Conservation (phyloP, 768 basidiomycete genomes). For the Leccinum broughii region DNA sequence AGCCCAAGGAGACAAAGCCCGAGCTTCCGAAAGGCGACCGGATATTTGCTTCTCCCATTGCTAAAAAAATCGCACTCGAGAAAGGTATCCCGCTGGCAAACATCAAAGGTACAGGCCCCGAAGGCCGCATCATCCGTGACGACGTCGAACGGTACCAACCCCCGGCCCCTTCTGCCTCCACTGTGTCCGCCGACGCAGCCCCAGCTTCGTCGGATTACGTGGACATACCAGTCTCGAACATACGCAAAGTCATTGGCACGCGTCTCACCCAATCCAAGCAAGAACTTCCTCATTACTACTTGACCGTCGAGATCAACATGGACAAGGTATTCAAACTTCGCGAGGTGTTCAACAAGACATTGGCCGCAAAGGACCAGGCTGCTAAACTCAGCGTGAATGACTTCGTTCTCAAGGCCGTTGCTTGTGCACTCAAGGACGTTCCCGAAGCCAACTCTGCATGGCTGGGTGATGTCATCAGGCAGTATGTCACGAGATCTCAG, state of each 20-base stretch:
- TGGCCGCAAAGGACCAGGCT: constrained; percentile 83
- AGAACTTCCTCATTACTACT: constrained; percentile 95
- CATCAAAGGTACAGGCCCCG: constrained; percentile 91
- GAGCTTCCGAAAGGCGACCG: constrained; percentile 70
- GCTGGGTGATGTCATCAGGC: constrained; percentile 93
- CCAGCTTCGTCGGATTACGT: constrained; percentile 72
- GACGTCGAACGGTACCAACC: constrained; percentile 92
- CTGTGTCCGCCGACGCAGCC: constrained; percentile 45
- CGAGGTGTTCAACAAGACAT: constrained; percentile 91
- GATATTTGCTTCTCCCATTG: constrained; percentile 93
- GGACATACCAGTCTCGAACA: constrained; percentile 89
- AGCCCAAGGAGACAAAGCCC: constrained; percentile 45
- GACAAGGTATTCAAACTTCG: constrained; percentile 92
- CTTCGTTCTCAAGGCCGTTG: constrained; percentile 94
- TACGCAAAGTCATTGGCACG: constrained; percentile 90
- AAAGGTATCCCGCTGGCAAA: constrained; percentile 87
- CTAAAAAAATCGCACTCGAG: constrained; percentile 96
- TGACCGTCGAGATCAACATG: constrained; percentile 95
- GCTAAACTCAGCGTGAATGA: constrained; percentile 98
- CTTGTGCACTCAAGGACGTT: constrained; percentile 89
- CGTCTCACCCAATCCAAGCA: constrained; percentile 93
- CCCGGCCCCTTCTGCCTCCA: constrained; percentile 42
- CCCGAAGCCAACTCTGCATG: constrained; percentile 98
- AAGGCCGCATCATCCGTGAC: constrained; percentile 90
- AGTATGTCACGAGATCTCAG: constrained; percentile 52